These are phyloP conservation scores for Fusarium dimerum DNA, from an alignment of 2,329 filamentous ascomycete species.

Conservation along the genomic window DNA sequence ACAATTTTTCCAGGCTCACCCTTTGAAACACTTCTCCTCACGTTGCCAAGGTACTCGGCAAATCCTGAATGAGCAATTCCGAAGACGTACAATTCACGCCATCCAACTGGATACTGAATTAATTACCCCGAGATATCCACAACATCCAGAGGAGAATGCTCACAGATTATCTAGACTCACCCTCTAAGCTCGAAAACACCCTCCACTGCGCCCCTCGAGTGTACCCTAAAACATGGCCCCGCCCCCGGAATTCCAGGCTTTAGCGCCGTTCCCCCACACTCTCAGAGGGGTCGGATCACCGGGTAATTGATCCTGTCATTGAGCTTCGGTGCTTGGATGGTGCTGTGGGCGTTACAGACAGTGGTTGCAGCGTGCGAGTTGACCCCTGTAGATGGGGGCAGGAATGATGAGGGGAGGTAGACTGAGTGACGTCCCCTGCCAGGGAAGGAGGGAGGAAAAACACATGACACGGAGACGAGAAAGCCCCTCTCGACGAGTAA, in stretches of 20 bases:
- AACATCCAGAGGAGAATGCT: constrained; percentile 1
- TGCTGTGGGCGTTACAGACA: constrained; percentile 5
- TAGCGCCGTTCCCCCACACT: constrained; percentile 10
- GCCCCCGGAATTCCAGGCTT: constrained; percentile 22
- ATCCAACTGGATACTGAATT: constrained; percentile 2
- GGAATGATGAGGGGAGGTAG: constrained; percentile 9
- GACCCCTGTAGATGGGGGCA: neutral
- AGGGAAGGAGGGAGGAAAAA: constrained; percentile 10
- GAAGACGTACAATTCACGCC: neutral
- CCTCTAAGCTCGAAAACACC: constrained; percentile 10
- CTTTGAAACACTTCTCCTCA: neutral
- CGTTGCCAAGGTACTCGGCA: constrained; percentile 14
- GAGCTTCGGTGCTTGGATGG: neutral
- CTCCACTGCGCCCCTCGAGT: constrained; percentile 6
- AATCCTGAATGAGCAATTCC: constrained; percentile 12
- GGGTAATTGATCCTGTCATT: constrained; percentile 19
- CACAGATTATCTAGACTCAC: neutral
- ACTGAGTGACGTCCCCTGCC: constrained; percentile 6
- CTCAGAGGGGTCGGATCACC: constrained; percentile 7
- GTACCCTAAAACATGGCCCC: constrained; percentile 17
- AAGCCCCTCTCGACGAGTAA: constrained; percentile 13
- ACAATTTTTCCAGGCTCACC: neutral
- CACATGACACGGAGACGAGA: constrained; percentile 23
- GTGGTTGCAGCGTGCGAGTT: constrained; percentile 3
- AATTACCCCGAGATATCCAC: constrained; percentile 16